phyloP scores from a whole-genome alignment of 129 eudicot genomes.

The Tagetes erecta region DNA sequence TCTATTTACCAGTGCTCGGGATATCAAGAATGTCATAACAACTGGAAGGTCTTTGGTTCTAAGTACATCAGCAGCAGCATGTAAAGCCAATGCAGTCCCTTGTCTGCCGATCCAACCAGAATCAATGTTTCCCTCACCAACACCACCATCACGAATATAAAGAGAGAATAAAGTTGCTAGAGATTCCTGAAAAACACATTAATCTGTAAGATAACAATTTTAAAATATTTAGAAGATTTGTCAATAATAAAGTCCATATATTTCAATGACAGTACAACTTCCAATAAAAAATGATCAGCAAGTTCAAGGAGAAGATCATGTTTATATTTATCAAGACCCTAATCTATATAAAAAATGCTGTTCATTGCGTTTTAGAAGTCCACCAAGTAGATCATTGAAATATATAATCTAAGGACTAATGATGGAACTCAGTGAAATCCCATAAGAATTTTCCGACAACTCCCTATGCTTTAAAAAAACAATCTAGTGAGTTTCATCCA shows the following conservation, averaged over 20 bases:
- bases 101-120: conserved; percentile 98
- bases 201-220: conserved; percentile 18
- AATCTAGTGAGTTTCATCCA: background rate
- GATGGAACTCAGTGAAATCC: background rate
- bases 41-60: conserved; percentile 99
- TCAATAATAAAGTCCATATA: background rate
- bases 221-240: background rate
- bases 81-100: conserved; percentile 85
- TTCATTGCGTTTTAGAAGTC: background rate
- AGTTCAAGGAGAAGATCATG: background rate
- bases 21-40: conserved; percentile 93
- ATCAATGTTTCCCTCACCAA: conserved; percentile 58
- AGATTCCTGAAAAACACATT: conserved; percentile 64
- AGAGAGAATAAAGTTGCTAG: conserved; percentile 86
- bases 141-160: conserved; percentile 85
- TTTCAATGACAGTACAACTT: background rate
- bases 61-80: conserved; percentile 88
- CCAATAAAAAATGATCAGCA: background rate
- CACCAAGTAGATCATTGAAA: background rate
- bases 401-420: background rate
- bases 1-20: conserved; percentile 80
- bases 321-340: background rate
- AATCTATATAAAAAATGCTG: background rate
- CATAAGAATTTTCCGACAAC: background rate
- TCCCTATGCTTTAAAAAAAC: background rate